Percentiles rank a stretch among this genome's conserved stretches.
Conservation (phyloP, 2,329 filamentous ascomycete genomes). For the Penicillium hesseltinei region DNA sequence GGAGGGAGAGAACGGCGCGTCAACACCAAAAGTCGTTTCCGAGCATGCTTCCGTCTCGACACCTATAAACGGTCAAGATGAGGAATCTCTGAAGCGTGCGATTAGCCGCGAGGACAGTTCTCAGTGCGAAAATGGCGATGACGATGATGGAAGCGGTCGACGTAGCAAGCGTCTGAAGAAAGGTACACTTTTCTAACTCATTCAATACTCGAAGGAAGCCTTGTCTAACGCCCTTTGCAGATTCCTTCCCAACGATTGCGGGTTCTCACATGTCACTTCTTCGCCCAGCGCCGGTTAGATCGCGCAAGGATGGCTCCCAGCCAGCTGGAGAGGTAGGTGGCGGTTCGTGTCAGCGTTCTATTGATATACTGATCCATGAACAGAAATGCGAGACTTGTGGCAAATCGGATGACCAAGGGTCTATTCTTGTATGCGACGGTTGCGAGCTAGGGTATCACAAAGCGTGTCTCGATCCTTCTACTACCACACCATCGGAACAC, state of each 20-base stretch:
- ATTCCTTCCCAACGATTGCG: constrained; percentile 71
- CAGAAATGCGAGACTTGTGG: constrained; percentile 85
- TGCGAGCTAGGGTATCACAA: constrained; percentile 89
- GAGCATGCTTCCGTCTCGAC: constrained; percentile 62
- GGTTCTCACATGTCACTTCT: constrained; percentile 97
- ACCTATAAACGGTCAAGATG: constrained; percentile 51
- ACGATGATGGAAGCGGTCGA: constrained; percentile 65
- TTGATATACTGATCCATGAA: constrained; percentile 29
- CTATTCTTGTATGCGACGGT: constrained; percentile 80
- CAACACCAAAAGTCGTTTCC: constrained; percentile 62
- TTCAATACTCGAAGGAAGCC: background rate
- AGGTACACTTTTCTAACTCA: constrained; percentile 49
- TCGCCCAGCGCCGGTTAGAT: constrained; percentile 68
- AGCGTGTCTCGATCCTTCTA: constrained; percentile 80
- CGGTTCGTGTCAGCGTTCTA: constrained; percentile 7
- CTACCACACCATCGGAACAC: constrained; percentile 71
- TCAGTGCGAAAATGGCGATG: constrained; percentile 51
- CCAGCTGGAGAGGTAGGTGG: constrained; percentile 57
- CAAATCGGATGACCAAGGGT: constrained; percentile 68
- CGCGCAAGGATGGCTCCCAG: constrained; percentile 54
- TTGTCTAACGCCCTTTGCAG: constrained; percentile 22
- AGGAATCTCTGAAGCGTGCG: constrained; percentile 71
- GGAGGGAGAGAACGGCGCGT: constrained; percentile 56
- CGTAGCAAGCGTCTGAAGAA: constrained; percentile 93
- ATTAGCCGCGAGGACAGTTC: constrained; percentile 58